phyloP scores from a whole-genome alignment of 2,329 filamentous ascomycete species.

The Phaeosphaeria sp. region DNA sequence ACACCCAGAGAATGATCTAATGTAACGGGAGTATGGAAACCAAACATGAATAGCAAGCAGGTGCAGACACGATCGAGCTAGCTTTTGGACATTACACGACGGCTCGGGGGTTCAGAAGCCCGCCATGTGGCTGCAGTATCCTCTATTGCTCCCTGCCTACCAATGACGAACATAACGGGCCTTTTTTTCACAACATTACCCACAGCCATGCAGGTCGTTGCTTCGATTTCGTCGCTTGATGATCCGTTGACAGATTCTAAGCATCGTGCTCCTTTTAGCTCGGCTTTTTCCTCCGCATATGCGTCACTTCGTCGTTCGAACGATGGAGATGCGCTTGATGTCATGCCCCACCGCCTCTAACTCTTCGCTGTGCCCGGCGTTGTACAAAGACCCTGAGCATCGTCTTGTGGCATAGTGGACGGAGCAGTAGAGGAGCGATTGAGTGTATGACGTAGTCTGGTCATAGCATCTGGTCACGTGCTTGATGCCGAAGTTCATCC shows the following conservation, averaged over 20 bases:
- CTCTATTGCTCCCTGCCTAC: neutral
- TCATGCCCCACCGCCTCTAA: neutral
- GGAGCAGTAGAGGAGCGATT: neutral
- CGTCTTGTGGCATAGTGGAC: neutral
- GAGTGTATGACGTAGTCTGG: neutral
- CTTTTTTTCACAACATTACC: neutral
- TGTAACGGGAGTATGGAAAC: neutral
- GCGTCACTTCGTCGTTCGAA: neutral
- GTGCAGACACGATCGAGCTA: slow-evolving; percentile 4
- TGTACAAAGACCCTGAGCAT: neutral
- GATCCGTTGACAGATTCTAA: neutral
- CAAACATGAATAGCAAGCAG: neutral
- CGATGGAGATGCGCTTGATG: neutral
- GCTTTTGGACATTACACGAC: slow-evolving; percentile 1
- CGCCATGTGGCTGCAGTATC: neutral
- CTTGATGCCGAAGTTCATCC: neutral
- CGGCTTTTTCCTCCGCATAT: neutral
- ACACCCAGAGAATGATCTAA: neutral
- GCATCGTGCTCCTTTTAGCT: neutral
- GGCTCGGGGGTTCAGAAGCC: neutral
- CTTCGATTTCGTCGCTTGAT: neutral
- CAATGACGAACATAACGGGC: neutral
- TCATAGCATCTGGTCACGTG: neutral
- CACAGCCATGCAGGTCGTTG: neutral
- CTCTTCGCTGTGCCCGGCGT: neutral